Base-by-base conservation (phyloP, 192 early-diverging fungal species). In the Gamsiella multidivaricata region DNA sequence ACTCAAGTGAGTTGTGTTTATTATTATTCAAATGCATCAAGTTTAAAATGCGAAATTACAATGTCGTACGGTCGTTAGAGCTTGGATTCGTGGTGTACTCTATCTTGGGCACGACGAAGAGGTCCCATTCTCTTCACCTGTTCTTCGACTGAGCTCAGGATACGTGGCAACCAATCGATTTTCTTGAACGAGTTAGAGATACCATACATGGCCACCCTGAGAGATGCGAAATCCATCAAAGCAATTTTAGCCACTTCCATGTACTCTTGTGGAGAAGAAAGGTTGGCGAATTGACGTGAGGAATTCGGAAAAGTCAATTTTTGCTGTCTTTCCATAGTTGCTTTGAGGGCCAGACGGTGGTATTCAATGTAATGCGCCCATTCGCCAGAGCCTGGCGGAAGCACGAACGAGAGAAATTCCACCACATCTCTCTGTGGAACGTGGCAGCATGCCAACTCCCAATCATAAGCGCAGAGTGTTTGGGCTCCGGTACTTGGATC, bases 351-450 rank as follows among this genome's bases (percentile, higher is more conserved):
- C 1, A 78, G 39, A 10, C 74, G 74, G 54, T 78, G 74, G 41
- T 78, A 78, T 23, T 78, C 74, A 22, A 78, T 78, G 54, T 78
- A 78, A 12, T 78, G 74, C 22, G 60, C 5, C 74, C 74, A 78
- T 39, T 68, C 61, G 1, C 17, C 17, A 5, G 74, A 78, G 29
- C 65, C 74, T 7, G 74, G 74, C 15, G 74, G 74, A 25, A 78
- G 74, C 25, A 78, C 74, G 69, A 64, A 78, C 17, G 74, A 61
- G 18, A 78, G 47, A 47, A 78, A 64, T 54, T 78, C 74, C 60
- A 78, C 74, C 23, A 78, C 74, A 51, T 78, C 74, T 14, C 74
- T 34, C 22, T 78, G 74, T 22, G 74, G 74, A 0, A 78, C 65
- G 15, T 78, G 74, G 18, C 74, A 78, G 45, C 74, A 78, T 2